A percentile compares a stretch with the other conserved stretches of the same genome.
Conservation (phyloP, 768 basidiomycete species). For the Saitozyma sp. region DNA sequence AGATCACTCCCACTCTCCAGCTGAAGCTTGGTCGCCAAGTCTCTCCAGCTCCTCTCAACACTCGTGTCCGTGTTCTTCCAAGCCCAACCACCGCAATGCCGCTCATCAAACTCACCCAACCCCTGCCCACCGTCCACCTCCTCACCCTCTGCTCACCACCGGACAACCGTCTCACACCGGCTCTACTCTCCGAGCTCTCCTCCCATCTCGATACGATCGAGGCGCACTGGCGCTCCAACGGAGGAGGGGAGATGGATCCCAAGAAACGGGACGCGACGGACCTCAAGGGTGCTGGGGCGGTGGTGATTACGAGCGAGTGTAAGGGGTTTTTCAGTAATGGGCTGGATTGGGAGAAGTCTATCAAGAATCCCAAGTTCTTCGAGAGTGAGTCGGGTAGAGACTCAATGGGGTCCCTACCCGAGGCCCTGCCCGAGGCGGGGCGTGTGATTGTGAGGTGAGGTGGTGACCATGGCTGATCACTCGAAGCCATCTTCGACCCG, state of each 20-base stretch:
- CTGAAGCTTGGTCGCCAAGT: no score
- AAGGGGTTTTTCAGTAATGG: conserved; percentile 53
- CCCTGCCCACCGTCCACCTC: conserved; percentile 35
- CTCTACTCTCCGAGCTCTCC: conserved; percentile 42
- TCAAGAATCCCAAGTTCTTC: conserved; percentile 51
- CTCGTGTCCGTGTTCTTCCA: no score
- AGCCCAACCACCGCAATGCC: conserved; percentile 1
- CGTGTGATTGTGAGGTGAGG: not conserved
- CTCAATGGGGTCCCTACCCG: not conserved
- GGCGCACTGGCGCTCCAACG: conserved; percentile 43
- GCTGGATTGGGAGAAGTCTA: conserved; percentile 48
- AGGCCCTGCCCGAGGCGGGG: not conserved
- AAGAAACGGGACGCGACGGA: conserved; percentile 28
- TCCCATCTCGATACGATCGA: conserved; percentile 50
- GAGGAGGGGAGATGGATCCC: conserved; percentile 31
- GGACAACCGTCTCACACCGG: conserved; percentile 53
- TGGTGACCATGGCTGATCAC: not conserved
- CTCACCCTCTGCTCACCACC: conserved; percentile 49
- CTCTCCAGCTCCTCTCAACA: no score
- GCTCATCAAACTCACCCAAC: conserved; percentile 33
- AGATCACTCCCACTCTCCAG: no score
- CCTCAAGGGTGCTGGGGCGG: conserved; percentile 38
- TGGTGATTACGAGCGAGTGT: conserved; percentile 45
- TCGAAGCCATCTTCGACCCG: conserved; percentile 71
- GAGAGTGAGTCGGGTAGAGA: conserved; percentile 28